Percentiles rank a stretch among this genome's conserved stretches.
These are phyloP conservation scores for Maudiozyma turicensis DNA, from an alignment of 805 yeast genomes.

Conservation along the genomic window DNA sequence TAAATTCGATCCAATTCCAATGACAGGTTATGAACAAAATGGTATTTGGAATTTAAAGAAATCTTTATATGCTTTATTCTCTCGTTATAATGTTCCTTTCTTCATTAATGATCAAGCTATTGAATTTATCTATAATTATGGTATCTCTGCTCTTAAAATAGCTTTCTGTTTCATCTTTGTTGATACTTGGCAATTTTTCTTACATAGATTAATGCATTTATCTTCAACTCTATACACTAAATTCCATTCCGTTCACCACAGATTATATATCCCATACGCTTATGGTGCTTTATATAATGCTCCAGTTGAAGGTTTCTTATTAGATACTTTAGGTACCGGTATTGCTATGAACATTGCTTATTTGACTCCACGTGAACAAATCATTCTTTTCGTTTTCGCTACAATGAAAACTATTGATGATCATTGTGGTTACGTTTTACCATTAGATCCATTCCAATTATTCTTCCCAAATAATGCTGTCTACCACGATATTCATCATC, in stretches of 20 bases:
- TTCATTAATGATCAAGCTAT: slow-evolving; percentile 24
- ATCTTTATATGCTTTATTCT: not conserved
- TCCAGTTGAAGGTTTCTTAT: slow-evolving; percentile 84
- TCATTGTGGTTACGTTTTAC: slow-evolving; percentile 95
- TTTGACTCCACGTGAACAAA: slow-evolving; percentile 67
- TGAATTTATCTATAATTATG: slow-evolving; percentile 49
- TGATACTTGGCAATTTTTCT: slow-evolving; percentile 92
- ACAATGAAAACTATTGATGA: slow-evolving; percentile 96
- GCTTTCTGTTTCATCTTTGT: slow-evolving; percentile 58
- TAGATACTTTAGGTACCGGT: slow-evolving; percentile 91
- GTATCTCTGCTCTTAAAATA: slow-evolving; percentile 50
- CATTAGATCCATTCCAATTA: slow-evolving; percentile 82
- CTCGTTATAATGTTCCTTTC: not conserved
- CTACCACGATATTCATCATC: slow-evolving; percentile 96
- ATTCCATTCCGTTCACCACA: slow-evolving; percentile 91
- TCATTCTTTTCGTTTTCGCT: slow-evolving; percentile 70
- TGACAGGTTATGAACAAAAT: slow-evolving; percentile 42
- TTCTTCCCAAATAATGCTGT: slow-evolving; percentile 92
- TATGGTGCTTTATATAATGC: slow-evolving; percentile 93
- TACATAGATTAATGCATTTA: slow-evolving; percentile 83
- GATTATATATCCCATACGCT: slow-evolving; percentile 92
- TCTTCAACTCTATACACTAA: slow-evolving; percentile 65
- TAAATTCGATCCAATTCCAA: slow-evolving; percentile 46
- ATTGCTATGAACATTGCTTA: slow-evolving; percentile 55
- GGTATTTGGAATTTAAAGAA: slow-evolving; percentile 37